Conservation (phyloP, 2,329 filamentous ascomycete genomes). For the Niveomyces coronatus region DNA sequence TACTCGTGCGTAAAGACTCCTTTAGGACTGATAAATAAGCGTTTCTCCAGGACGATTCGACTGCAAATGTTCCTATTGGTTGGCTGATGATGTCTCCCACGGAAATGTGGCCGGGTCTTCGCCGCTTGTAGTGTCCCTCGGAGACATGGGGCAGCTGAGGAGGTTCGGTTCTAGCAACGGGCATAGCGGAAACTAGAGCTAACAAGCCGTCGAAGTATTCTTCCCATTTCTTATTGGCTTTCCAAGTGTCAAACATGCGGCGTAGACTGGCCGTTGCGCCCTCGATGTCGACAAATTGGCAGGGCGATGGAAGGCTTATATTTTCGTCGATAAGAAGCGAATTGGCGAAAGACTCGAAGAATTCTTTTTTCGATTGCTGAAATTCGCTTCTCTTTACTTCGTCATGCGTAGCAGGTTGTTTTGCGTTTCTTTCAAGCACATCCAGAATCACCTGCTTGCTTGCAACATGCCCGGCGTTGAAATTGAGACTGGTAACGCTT, state of each 20-base stretch:
- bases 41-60: not conserved
- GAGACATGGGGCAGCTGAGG: not conserved
- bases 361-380: not conserved
- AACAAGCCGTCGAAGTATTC: not conserved
- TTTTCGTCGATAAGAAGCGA: too few relatives aligned
- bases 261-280: not conserved
- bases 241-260: not conserved
- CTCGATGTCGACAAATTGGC: not conserved
- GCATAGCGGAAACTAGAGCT: not conserved
- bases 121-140: not conserved
- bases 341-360: too few relatives aligned
- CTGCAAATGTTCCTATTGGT: not conserved
- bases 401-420: too few relatives aligned
- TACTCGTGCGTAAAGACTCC: too few relatives aligned
- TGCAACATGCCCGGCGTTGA: too few relatives aligned
- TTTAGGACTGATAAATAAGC: not conserved
- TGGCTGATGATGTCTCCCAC: not conserved
- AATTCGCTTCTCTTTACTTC: too few relatives aligned
- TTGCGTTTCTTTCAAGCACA: too few relatives aligned
- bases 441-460: too few relatives aligned
- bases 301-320: not conserved
- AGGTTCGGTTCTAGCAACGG: not conserved
- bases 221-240: not conserved
- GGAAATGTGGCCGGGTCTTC: not conserved
- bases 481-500: too few relatives aligned